These are phyloP conservation scores for Pseudocercospora macadamiae DNA, from an alignment of 2,329 filamentous ascomycete genomes.

Conservation along the genomic window DNA sequence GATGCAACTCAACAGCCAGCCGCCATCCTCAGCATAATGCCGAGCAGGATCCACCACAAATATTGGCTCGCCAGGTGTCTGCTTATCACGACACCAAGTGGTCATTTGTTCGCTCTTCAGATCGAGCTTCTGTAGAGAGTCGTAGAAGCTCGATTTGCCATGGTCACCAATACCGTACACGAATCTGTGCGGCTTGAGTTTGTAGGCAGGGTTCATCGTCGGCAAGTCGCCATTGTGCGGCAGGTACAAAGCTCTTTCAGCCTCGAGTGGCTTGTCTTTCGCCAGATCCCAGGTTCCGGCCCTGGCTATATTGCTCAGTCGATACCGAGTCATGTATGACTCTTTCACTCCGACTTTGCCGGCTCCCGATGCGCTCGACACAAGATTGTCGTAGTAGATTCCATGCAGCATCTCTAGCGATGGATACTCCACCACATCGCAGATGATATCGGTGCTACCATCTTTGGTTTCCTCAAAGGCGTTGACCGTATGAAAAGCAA, in stretches of 20 bases:
- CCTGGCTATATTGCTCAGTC: background rate
- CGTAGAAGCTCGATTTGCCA: slow-evolving; percentile 63
- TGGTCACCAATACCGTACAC: slow-evolving; percentile 62
- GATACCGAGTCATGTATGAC: background rate
- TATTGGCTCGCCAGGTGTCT: slow-evolving; percentile 71
- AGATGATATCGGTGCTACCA: slow-evolving; percentile 58
- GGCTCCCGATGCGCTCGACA: slow-evolving; percentile 49
- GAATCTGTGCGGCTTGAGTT: slow-evolving; percentile 60
- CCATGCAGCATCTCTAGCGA: slow-evolving; percentile 66
- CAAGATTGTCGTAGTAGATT: slow-evolving; percentile 71
- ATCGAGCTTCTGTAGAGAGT: slow-evolving; percentile 69
- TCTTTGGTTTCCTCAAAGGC: slow-evolving; percentile 65
- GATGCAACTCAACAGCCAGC: slow-evolving; percentile 64
- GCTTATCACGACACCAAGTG: slow-evolving; percentile 62
- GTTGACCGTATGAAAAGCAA: slow-evolving; percentile 81
- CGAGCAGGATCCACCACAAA: slow-evolving; percentile 61
- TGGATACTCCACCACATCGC: slow-evolving; percentile 67
- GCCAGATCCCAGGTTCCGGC: background rate
- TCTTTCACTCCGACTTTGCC: background rate
- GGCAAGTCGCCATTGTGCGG: slow-evolving; percentile 60
- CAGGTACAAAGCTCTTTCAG: background rate
- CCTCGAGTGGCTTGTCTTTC: background rate
- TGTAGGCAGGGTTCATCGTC: slow-evolving; percentile 63
- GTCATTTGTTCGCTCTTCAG: slow-evolving; percentile 54
- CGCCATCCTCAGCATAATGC: slow-evolving; percentile 61